phyloP scores from a whole-genome alignment of 2,329 filamentous ascomycete genomes.

The Corniculantispora saksenae region DNA sequence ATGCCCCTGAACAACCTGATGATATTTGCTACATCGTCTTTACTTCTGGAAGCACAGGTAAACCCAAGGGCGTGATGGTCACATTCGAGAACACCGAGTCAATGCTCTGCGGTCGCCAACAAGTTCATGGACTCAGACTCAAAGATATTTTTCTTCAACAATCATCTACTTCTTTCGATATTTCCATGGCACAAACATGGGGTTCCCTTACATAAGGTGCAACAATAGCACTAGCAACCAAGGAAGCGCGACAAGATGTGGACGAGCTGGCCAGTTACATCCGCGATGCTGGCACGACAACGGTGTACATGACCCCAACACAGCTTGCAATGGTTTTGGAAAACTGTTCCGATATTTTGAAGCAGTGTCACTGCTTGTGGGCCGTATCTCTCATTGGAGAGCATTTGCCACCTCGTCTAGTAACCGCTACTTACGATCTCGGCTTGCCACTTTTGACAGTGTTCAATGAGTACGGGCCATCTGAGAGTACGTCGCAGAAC shows the following conservation, averaged over 20 bases:
- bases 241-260: constrained; percentile 1
- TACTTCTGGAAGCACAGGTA: constrained; percentile 5
- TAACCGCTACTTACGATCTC: constrained; percentile 1
- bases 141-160: background rate
- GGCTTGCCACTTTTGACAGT: background rate
- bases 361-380: background rate
- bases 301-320: constrained; percentile 12
- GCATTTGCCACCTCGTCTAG: constrained; percentile 4
- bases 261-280: background rate
- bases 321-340: constrained; percentile 9
- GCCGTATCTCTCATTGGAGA: constrained; percentile 5
- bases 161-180: constrained; percentile 3
- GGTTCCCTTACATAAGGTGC: background rate
- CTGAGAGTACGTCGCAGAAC: constrained; percentile 9
- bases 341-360: constrained; percentile 3
- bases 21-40: constrained; percentile 11
- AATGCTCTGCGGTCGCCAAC: constrained; percentile 9
- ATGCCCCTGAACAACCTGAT: background rate
- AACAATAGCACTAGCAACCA: constrained; percentile 1
- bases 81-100: constrained; percentile 10
- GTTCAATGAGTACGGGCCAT: constrained; percentile 8
- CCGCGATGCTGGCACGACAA: constrained; percentile 3
- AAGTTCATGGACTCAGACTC: background rate
- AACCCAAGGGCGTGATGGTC: constrained; percentile 9
- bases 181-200: constrained; percentile 7